Conservation (phyloP, 805 yeast species). For the Suhomyces canberraensis region DNA sequence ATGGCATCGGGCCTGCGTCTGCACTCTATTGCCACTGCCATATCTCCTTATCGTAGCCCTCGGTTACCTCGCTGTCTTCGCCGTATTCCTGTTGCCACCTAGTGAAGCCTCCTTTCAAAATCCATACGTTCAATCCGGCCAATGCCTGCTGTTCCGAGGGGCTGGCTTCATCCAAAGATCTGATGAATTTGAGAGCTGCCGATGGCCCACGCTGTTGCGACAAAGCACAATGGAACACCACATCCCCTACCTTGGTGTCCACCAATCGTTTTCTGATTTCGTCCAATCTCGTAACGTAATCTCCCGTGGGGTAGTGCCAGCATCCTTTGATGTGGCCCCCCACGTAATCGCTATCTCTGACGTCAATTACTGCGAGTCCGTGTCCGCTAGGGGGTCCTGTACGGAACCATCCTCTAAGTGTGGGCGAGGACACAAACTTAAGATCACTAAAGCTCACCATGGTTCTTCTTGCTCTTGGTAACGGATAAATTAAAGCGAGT, state of each 20-base stretch:
- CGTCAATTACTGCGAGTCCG: conserved; percentile 65
- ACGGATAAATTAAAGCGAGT: too few species aligned
- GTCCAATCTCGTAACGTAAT: conserved; percentile 38
- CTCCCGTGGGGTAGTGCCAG: conserved; percentile 52
- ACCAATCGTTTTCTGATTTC: conserved; percentile 33
- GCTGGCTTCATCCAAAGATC: conserved; percentile 38
- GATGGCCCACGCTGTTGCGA: conserved; percentile 93
- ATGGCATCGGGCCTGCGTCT: too few species aligned
- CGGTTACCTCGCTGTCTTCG: conserved; percentile 60
- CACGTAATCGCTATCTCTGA: conserved; percentile 75
- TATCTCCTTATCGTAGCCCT: conserved; percentile 33
- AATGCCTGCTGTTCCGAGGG: neutral
- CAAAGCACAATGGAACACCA: conserved; percentile 87
- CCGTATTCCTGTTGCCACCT: conserved; percentile 82
- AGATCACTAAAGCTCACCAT: conserved; percentile 38
- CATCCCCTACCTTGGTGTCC: conserved; percentile 38
- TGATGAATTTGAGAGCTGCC: conserved; percentile 62
- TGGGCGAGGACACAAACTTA: conserved; percentile 42
- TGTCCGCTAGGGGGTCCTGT: conserved; percentile 38
- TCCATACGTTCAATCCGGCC: conserved; percentile 53
- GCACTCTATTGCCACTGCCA: too few species aligned
- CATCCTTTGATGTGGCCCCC: conserved; percentile 72
- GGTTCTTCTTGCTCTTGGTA: neutral
- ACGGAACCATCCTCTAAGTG: conserved; percentile 46
- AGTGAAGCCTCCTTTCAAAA: conserved; percentile 80